Conservation (phyloP, 2,329 filamentous ascomycete species). For the Pyrenochaeta sp. region DNA sequence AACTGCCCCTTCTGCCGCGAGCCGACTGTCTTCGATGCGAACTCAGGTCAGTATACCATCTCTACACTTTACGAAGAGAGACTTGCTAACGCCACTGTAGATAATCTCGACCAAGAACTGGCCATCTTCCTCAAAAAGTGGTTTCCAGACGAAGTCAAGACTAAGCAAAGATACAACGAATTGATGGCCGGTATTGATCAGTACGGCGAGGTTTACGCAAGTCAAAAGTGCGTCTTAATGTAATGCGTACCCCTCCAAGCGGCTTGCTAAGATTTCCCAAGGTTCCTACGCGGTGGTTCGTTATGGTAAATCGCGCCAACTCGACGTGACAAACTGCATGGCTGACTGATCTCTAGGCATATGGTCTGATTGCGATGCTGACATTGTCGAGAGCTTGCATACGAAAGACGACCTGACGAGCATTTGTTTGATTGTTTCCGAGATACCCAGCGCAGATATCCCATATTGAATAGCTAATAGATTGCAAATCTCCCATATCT, state of each 20-base stretch:
- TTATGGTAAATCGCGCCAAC: constrained; percentile 16
- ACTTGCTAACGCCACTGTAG: constrained; percentile 48
- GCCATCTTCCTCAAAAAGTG: constrained; percentile 76
- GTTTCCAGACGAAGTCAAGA: constrained; percentile 76
- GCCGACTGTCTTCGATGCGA: constrained; percentile 74
- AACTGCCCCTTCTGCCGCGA: constrained; percentile 80
- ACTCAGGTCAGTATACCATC: constrained; percentile 61
- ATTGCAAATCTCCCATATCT: background rate
- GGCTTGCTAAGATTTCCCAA: constrained; percentile 18
- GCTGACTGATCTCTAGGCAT: constrained; percentile 5
- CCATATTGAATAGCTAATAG: background rate
- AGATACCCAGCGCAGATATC: background rate
- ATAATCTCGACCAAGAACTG: constrained; percentile 74
- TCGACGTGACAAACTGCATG: background rate
- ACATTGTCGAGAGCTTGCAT: background rate
- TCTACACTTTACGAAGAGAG: background rate
- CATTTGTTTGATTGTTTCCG: background rate
- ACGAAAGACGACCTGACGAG: background rate
- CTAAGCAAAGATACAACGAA: constrained; percentile 72
- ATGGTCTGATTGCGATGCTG: background rate
- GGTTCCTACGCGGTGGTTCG: constrained; percentile 26
- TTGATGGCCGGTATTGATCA: constrained; percentile 76
- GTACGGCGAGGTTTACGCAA: constrained; percentile 72
- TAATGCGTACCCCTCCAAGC: constrained; percentile 27
- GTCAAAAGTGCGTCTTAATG: constrained; percentile 68